Base-by-base conservation (phyloP, 148 eudicot genomes). In the Chenopodium berlandieri region DNA sequence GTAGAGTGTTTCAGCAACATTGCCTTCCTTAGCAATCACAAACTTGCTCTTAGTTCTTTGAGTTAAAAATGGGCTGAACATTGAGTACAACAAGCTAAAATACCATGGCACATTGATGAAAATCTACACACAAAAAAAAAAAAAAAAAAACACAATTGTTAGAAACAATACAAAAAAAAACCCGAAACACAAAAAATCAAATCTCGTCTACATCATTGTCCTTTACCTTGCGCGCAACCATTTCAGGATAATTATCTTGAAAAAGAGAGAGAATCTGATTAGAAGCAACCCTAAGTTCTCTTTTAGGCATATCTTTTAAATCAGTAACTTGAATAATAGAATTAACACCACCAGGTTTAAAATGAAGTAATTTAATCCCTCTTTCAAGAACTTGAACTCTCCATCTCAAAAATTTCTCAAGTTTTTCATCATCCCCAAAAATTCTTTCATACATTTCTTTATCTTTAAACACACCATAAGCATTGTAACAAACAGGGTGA, bases 21-120 rank as follows among this genome's bases (percentile, higher is more conserved):
- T 92, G 78, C 91, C 92, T 82, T 90, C 97, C 82, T 93, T 92
- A 56, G 94, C 91, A 66, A 95, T 89, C n/a, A 93, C 97, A 84
- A 95, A 95, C 83, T 95, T 95, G 91, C 97, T 93, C 89, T 93
- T 95, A 8, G 99, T 95, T 83, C 99, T 83, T 62, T 95, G 96
- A 62, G 99, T 95, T 71, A 95, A 81, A 83, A 95, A 93, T 9
- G 99, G 99, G 83, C 97, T 93, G 60, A 95, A 90, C 90, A 95
- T 85, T 25, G 99, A 95, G 88, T 95, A 93, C 82, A 95, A 37
- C 89, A 95, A 71, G 79, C 95, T 94, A 71, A 92, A 95, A 85
- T 93, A 95, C 99, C 99, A 95, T 48, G 99, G 99, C 77, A 95
- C 99, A 86, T 95, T 95, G 86, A 95, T 89, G 62, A 95, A 95